Conservation (phyloP, 2,329 filamentous ascomycete genomes). For the Trichoderma sp. region DNA sequence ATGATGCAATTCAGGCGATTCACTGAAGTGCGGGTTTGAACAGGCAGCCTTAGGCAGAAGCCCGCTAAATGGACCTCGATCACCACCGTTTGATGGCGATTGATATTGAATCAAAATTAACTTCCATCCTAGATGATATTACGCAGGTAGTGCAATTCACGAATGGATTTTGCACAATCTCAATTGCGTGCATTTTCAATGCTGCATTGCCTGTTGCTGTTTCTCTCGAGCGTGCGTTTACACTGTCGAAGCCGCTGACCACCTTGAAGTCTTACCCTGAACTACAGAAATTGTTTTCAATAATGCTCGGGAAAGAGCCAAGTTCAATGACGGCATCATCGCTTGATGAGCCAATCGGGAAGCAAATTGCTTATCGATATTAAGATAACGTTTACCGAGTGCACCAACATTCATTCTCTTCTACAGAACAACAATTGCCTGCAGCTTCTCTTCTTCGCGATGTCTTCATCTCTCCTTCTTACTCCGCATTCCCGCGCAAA, state of each 20-base stretch:
- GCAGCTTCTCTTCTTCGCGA: neutral
- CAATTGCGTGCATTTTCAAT: neutral
- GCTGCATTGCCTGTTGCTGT: neutral
- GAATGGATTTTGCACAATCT: too few relatives aligned
- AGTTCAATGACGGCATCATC: neutral
- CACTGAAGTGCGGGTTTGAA: neutral
- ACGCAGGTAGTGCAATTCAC: too few relatives aligned
- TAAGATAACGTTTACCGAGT: neutral
- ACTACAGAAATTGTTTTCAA: neutral
- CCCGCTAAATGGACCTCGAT: neutral
- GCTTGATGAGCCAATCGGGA: neutral
- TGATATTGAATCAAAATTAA: neutral
- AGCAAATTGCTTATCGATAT: neutral
- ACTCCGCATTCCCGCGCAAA: neutral
- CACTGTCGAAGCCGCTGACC: neutral
- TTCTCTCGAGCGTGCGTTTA: neutral
- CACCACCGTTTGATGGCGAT: neutral
- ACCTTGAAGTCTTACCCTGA: neutral
- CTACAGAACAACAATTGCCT: neutral
- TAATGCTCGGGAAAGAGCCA: neutral
- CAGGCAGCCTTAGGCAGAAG: neutral
- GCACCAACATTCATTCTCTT: neutral
- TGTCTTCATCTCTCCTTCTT: neutral
- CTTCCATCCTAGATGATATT: neutral
- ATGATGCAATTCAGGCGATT: neutral